Evolutionary conservation across 768 basidiomycete species (phyloP).

Genomic region (Rossbeevera mucosa): DNA sequence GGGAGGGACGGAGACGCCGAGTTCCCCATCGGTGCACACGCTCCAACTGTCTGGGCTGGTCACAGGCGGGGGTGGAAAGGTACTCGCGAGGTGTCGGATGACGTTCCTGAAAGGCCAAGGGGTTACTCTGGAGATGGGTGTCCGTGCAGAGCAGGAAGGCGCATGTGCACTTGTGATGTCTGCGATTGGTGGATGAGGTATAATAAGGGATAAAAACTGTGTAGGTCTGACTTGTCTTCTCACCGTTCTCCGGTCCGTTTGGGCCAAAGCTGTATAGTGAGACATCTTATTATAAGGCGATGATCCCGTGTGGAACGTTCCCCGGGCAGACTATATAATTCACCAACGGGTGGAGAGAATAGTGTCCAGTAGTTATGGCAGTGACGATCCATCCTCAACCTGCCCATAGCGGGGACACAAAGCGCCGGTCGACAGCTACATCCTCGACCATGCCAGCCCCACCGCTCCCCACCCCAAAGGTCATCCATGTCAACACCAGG

Average conservation of each 20-base stretch:
- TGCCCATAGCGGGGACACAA: conserved; percentile 10
- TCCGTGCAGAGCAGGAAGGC: conserved; percentile 86
- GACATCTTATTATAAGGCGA: background rate
- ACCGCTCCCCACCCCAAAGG: conserved; percentile 73
- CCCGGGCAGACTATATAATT: background rate
- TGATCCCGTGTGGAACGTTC: conserved; percentile 3
- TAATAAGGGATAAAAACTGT: conserved; percentile 2
- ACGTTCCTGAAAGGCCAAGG: conserved; percentile 86
- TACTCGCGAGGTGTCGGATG: conserved; percentile 92
- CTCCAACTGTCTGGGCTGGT: conserved; percentile 91
- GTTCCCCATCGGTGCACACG: conserved; percentile 85
- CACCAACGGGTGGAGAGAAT: conserved; percentile 3
- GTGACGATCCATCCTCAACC: conserved; percentile 14
- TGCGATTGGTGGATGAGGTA: conserved; percentile 69
- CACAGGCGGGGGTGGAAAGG: conserved; percentile 91
- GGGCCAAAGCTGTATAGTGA: background rate
- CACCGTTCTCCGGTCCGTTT: background rate
- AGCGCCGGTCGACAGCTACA: conserved; percentile 12
- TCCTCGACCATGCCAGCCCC: conserved; percentile 43
- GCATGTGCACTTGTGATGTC: conserved; percentile 84
- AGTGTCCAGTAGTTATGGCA: background rate
- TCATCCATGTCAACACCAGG: conserved; percentile 92
- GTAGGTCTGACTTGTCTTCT: conserved; percentile 5
- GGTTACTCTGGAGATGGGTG: conserved; percentile 87
- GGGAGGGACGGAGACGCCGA: conserved; percentile 82